phyloP scores from a whole-genome alignment of 2,329 filamentous ascomycete genomes.

The Aspergillus sergii region DNA sequence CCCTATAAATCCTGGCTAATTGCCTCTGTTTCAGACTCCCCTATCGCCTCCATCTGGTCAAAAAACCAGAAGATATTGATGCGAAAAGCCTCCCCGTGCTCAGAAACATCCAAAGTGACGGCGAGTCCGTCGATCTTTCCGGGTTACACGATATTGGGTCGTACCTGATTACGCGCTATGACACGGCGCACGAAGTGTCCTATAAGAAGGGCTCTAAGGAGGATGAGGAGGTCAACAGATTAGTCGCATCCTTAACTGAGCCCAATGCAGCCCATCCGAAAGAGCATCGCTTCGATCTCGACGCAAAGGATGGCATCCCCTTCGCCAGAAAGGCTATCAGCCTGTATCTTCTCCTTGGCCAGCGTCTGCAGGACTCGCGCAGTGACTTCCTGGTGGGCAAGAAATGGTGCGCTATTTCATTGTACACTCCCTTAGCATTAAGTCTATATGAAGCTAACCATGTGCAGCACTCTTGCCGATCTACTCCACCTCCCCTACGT shows the following conservation, averaged over 20 bases:
- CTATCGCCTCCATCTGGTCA: conserved; percentile 6
- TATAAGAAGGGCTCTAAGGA: conserved; percentile 8
- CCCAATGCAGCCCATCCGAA: not conserved
- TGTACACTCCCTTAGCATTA: not conserved
- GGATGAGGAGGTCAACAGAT: conserved; percentile 1
- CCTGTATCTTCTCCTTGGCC: conserved; percentile 15
- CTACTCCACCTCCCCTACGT: conserved; percentile 13
- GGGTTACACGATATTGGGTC: not conserved
- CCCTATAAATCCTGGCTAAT: not conserved
- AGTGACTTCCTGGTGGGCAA: conserved; percentile 12
- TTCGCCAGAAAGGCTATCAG: conserved; percentile 9
- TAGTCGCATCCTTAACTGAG: not conserved
- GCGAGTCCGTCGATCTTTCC: not conserved
- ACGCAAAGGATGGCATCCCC: not conserved
- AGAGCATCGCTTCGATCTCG: not conserved
- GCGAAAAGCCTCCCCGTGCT: conserved; percentile 2
- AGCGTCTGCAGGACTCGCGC: conserved; percentile 11
- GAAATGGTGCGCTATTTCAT: conserved; percentile 14
- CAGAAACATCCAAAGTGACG: conserved; percentile 7
- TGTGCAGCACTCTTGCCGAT: conserved; percentile 16
- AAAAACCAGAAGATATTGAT: conserved; percentile 1
- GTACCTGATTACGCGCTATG: conserved; percentile 11
- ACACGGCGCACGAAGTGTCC: conserved; percentile 1
- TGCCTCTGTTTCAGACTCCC: conserved; percentile 4
- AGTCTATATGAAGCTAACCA: not conserved